phyloP scores from a whole-genome alignment of 179 eudicot species.

The Carnegiea gigantea region DNA sequence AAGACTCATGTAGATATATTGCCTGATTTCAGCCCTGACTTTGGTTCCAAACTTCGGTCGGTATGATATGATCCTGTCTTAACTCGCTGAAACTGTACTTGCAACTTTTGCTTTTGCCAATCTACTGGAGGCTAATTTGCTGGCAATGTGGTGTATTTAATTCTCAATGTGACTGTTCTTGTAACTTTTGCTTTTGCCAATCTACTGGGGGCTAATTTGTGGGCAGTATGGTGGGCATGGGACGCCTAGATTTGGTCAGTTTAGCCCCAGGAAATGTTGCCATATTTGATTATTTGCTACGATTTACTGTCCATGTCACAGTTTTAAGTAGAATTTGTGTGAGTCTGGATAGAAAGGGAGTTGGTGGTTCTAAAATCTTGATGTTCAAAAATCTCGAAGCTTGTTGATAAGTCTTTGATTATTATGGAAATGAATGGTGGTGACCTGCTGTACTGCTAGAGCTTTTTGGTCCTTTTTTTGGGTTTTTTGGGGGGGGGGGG shows the following conservation, averaged over 20 bases:
- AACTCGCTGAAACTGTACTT: neutral
- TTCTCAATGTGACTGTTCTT: neutral
- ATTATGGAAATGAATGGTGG: neutral
- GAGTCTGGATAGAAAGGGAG: neutral
- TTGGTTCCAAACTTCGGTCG: conserved; percentile 74
- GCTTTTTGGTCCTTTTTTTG: neutral
- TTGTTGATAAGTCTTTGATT: neutral
- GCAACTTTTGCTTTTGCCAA: neutral
- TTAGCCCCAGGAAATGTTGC: neutral
- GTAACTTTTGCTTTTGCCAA: neutral
- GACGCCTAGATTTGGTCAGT: neutral
- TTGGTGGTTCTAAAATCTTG: neutral
- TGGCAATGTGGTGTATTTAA: neutral
- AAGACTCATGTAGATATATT: conserved; percentile 94
- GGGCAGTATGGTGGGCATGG: neutral
- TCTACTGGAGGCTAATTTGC: neutral
- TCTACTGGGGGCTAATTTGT: neutral
- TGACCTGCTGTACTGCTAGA: neutral
- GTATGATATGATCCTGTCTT: conserved; percentile 32
- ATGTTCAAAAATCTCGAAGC: neutral
- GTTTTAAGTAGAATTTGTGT: neutral
- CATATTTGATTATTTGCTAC: neutral
- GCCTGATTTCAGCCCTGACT: conserved; percentile 86
- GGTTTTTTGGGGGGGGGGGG: neutral
- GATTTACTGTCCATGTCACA: neutral